phyloP scores from a whole-genome alignment of 306 rosid species.

The Glycine tomentella region DNA sequence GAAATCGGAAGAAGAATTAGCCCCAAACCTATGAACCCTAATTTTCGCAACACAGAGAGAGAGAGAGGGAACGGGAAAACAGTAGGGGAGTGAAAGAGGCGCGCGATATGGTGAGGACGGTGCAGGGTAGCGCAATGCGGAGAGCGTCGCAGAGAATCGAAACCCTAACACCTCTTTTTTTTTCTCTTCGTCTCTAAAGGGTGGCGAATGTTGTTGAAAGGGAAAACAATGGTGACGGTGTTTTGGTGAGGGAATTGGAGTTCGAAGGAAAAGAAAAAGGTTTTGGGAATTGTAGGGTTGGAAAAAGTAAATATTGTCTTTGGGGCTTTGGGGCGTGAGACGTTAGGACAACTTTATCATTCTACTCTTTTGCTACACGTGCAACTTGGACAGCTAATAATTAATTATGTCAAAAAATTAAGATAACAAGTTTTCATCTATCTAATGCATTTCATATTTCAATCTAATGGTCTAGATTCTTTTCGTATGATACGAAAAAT shows the following conservation, averaged over 20 bases:
- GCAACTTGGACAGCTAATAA: too few relatives aligned
- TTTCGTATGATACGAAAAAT: too few relatives aligned
- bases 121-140: not conserved
- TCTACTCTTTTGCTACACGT: too few relatives aligned
- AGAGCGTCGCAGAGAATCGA: constrained; percentile 32
- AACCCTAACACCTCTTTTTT: constrained; percentile 46
- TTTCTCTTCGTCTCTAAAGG: not conserved
- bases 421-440: too few relatives aligned
- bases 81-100: not conserved
- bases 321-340: not conserved
- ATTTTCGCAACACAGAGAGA: constrained; percentile 32
- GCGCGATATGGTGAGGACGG: constrained; percentile 27
- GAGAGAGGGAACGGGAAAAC: not conserved
- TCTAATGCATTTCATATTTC: too few relatives aligned
- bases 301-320: not conserved
- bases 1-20: constrained; percentile 7
- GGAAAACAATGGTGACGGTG: not conserved
- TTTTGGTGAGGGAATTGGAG: not conserved
- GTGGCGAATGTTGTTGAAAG: not conserved
- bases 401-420: too few relatives aligned
- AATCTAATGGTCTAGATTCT: too few relatives aligned
- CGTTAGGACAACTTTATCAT: too few relatives aligned
- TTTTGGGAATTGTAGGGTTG: not conserved
- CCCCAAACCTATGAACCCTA: constrained; percentile 53
- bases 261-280: not conserved